Evolutionary conservation across 371 early-diverging fungal species (phyloP).

Genomic region (Nematocida sp.): DNA sequence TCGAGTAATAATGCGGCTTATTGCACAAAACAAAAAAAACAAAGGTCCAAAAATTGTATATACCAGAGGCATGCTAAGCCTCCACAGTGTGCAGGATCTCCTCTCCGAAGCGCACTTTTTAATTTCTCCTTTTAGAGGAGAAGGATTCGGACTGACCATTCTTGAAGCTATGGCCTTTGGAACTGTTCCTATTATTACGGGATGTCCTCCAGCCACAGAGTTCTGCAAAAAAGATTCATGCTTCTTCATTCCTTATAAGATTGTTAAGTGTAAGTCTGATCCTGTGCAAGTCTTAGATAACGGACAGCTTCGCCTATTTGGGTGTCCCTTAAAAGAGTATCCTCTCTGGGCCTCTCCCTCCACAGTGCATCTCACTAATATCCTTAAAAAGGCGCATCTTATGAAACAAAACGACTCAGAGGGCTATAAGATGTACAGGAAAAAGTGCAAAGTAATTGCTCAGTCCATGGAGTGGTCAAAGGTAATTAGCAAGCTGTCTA

Average conservation of each 20-base stretch:
- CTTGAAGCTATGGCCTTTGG: conserved; percentile 41
- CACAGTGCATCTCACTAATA: neutral
- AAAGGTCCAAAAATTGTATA: conserved; percentile 46
- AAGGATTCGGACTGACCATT: conserved; percentile 48
- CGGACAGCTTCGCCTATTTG: conserved; percentile 12
- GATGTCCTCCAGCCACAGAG: conserved; percentile 33
- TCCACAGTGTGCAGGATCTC: conserved; percentile 15
- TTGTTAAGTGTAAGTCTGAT: neutral
- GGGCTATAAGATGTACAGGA: conserved; percentile 4
- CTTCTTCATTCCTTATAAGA: conserved; percentile 32
- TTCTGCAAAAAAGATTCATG: conserved; percentile 1
- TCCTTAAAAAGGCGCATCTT: conserved; percentile 10
- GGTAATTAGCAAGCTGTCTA: neutral
- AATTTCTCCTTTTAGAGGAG: conserved; percentile 34
- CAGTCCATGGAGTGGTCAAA: neutral
- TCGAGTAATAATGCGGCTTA: neutral
- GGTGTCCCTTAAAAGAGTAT: neutral
- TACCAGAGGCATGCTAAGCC: neutral
- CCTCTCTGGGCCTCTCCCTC: conserved; percentile 31
- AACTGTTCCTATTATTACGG: conserved; percentile 39
- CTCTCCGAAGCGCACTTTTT: conserved; percentile 25
- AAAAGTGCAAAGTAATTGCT: neutral
- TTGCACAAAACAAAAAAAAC: neutral
- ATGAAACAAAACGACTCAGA: neutral
- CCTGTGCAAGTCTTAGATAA: neutral